Base-by-base conservation (phyloP, 495 filamentous ascomycete species). In the Aspergillus funiculosus region DNA sequence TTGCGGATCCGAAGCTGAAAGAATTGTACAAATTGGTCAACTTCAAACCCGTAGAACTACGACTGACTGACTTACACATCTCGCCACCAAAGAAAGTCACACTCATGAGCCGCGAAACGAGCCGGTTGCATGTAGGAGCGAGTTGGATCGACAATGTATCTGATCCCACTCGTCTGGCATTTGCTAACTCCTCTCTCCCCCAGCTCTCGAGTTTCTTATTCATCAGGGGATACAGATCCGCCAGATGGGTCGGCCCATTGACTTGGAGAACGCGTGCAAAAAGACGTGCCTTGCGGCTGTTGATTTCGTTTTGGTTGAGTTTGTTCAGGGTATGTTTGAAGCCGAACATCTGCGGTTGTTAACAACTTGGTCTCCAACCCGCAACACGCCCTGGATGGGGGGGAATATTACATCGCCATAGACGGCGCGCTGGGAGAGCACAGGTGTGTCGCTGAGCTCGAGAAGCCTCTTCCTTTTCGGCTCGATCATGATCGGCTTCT, bases 51-150 rank as follows among this genome's bases (percentile, higher is more conserved):
- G 13, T 24, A 17, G 8, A 19, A 7, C 10, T 6, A 18, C 2
- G 32, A 37, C 2, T 22, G 35, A n/a, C 2, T 36, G 39, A 24
- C 48, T 25, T 34, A 57, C 53, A 25, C 15, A 57, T 34, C 8
- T 40, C 45, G 10, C 50, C 30, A 8, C 53, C 53, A 46, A 57
- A 57, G 13, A 53, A 41, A 5, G 45, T 45, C 7, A 53, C 30
- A 9, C 21, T 39, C 30, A 57, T 36, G 11, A 47, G 20, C 8
- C 34, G 30, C 10, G 44, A 47, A 9, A 34, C 19, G 6, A 47
- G 6, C 17, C 24, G 15, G 8, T 27, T 11, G n/a, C 19, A 13
- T n/a, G 34, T 26, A 4, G n/a, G 3, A 28, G 44, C 31, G 31
- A 47, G 32, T 5, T 8, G 6, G 15, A 19, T 3, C 5, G 22